A percentile compares a stretch with the other conserved stretches of the same genome.
These are phyloP conservation scores for Diaporthe nobilis DNA, from an alignment of 2,329 filamentous ascomycete genomes.

Conservation along the genomic window DNA sequence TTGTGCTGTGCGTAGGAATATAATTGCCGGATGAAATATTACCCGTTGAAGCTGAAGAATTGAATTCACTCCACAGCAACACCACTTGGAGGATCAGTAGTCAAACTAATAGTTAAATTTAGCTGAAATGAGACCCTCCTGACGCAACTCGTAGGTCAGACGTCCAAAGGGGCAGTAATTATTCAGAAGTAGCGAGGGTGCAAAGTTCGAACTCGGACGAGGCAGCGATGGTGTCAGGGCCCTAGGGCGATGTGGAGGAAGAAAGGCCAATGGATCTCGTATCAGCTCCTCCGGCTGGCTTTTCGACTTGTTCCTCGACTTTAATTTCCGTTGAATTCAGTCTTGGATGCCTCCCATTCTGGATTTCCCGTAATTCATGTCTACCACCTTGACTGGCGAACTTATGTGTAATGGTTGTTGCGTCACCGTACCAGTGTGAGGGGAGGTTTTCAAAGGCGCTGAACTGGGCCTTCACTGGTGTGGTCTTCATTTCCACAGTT, in stretches of 20 bases:
- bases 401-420: not conserved
- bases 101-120: too few species aligned
- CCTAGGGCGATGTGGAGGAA: not conserved
- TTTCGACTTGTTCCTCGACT: not conserved
- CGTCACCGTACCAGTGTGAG: not conserved
- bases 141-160: not conserved
- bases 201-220: not conserved
- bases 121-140: not conserved
- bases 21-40: not conserved
- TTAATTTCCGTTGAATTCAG: not conserved
- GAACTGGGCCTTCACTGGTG: not conserved
- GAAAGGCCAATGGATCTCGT: not conserved
- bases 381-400: not conserved
- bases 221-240: not conserved
- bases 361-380: not conserved
- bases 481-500: not conserved
- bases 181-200: not conserved
- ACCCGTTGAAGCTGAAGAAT: too few species aligned
- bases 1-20: not conserved
- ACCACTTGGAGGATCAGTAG: too few species aligned
- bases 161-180: not conserved
- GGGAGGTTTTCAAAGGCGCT: not conserved
- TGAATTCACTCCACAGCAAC: too few species aligned
- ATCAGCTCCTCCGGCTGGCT: not conserved
- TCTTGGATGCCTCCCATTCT: not conserved